Conservation (phyloP, 139 green algal genomes). For the Eudorina sp. region DNA sequence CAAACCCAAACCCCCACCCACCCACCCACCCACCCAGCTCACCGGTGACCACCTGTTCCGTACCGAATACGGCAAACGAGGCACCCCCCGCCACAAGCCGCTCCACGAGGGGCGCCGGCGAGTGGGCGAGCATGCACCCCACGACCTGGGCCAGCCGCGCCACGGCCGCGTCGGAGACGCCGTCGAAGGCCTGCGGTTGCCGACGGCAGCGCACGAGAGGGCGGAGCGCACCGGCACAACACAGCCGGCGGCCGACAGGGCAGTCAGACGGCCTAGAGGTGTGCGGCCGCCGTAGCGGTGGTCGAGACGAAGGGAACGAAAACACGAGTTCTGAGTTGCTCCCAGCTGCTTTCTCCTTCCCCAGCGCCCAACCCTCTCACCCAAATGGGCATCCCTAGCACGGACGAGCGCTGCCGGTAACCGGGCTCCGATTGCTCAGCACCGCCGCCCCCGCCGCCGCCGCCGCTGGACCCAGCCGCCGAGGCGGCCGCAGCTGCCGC, state of each 20-base stretch:
- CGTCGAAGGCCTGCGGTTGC: constrained; percentile 65
- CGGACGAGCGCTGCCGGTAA: constrained; percentile 30
- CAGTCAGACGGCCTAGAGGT: too few relatives aligned
- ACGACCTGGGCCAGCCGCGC: constrained; percentile 38
- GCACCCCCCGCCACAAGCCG: constrained; percentile 56
- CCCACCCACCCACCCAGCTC: background rate
- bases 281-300: too few relatives aligned
- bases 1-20: too few relatives aligned
- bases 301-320: too few relatives aligned
- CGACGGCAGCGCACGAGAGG: background rate
- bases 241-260: too few relatives aligned
- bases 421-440: background rate
- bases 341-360: too few relatives aligned
- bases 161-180: constrained; percentile 69
- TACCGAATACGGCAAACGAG: constrained; percentile 79
- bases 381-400: constrained; percentile 32
- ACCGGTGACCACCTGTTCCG: constrained; percentile 54
- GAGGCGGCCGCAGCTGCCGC: background rate
- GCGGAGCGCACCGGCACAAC: too few relatives aligned
- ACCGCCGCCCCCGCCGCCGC: background rate
- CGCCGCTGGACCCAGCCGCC: background rate
- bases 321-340: too few relatives aligned
- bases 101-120: constrained; percentile 54
- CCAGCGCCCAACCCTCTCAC: background rate
- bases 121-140: constrained; percentile 58